Evolutionary conservation across 2,329 filamentous ascomycete genomes (phyloP).

Genomic region (Fusarium avenaceum): DNA sequence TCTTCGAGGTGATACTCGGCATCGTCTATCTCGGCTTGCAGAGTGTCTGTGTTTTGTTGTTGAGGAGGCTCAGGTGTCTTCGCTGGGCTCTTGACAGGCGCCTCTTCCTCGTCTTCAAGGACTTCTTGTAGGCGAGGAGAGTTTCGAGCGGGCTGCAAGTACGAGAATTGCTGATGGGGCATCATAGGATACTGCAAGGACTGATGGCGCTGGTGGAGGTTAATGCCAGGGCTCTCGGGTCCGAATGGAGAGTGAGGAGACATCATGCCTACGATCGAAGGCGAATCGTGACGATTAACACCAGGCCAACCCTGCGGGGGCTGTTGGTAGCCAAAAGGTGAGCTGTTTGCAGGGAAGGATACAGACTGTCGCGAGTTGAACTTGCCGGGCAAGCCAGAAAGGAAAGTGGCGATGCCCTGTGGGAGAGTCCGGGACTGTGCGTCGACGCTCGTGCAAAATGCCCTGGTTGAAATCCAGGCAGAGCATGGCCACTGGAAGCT

Average conservation of each 20-base stretch:
- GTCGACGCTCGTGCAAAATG: slow-evolving; percentile 72
- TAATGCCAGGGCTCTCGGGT: slow-evolving; percentile 62
- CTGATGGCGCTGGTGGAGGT: slow-evolving; percentile 69
- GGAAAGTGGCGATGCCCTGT: slow-evolving; percentile 79
- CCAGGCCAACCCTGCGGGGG: slow-evolving; percentile 71
- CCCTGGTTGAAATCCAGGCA: slow-evolving; percentile 68
- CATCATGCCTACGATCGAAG: slow-evolving; percentile 69
- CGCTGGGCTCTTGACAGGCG: slow-evolving; percentile 63
- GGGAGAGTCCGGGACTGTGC: slow-evolving; percentile 73
- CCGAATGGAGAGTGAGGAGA: slow-evolving; percentile 76
- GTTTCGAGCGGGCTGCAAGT: slow-evolving; percentile 66
- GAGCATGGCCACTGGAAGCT: slow-evolving; percentile 75
- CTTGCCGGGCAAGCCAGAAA: slow-evolving; percentile 71
- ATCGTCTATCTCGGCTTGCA: slow-evolving; percentile 88
- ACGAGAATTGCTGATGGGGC: slow-evolving; percentile 68
- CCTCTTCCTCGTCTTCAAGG: slow-evolving; percentile 79
- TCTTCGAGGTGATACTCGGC: slow-evolving; percentile 88
- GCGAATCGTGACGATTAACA: slow-evolving; percentile 71
- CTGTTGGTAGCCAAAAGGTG: slow-evolving; percentile 76
- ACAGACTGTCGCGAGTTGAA: slow-evolving; percentile 81
- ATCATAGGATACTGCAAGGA: slow-evolving; percentile 70
- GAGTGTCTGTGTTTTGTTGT: slow-evolving; percentile 71
- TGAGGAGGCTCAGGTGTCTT: slow-evolving; percentile 66
- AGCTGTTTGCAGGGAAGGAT: slow-evolving; percentile 72
- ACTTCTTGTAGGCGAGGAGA: slow-evolving; percentile 78